Base-by-base conservation (phyloP, 2,329 filamentous ascomycete genomes). In the Aspergillus sergii region DNA sequence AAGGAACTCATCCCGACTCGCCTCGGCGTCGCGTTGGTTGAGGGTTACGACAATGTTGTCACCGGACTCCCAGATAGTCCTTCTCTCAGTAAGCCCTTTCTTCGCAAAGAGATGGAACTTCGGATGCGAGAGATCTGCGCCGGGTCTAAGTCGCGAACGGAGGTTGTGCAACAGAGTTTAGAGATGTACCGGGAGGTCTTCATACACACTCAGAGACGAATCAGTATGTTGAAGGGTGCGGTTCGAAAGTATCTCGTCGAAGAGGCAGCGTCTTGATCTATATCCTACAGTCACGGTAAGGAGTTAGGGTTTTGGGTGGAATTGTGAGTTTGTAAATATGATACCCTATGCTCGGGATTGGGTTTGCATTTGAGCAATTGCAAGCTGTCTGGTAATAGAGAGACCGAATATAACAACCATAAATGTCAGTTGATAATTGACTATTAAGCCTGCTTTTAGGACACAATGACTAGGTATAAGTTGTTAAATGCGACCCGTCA, bases 111-210 rank as follows among this genome's bases (percentile, higher is more conserved):
- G 83, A 97, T 97, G 93, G 95, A 99, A 79, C 81, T 93, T 65
- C 92, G 93, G 76, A 97, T 99, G 94, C 95, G 94, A 76, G 92
- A 92, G 62, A 97, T 99, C 62, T 98, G 95, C 79, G 93, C 94
- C 64, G 95, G 95, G 30, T 88, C 87, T 58, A 91, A 88, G 67
- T 91, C 89, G 39, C 90, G 88, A 72, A 85, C 86, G 59, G 86
- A 87, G 23, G 92, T 99, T 54, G 85, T 99, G 48, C 85, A 89
- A 60, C 90, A 96, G 76, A 97, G 91, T 75, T 82, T 99, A 61
- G 86, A 89, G 64, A 92, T 95, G 81, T 99, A 98, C 77, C 88
- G 90, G 57, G 88, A 89, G 59, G 92, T 97, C 16, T 99, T 94
- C 79, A 83, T 90, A 70, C 91, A 94, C 73, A 94, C 93, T 1